phyloP scores from a whole-genome alignment of 129 eudicot species.

The Flaveria bidentis region DNA sequence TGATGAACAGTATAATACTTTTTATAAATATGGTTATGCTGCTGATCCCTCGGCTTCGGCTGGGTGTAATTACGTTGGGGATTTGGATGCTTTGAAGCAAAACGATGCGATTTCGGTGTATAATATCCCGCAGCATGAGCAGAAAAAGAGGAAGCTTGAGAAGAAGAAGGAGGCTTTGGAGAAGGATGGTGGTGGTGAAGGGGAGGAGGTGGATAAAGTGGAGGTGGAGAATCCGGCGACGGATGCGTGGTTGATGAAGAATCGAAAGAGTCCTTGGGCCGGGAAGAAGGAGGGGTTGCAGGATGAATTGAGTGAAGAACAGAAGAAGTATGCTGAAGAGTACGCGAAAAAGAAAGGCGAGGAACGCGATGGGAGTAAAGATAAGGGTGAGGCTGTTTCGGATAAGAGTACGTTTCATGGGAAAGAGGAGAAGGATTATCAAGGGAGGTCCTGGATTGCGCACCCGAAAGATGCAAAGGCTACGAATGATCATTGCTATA shows the following conservation, averaged over 20 bases:
- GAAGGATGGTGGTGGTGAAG: constrained; percentile 41
- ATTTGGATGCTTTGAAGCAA: constrained; percentile 53
- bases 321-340: constrained; percentile 91
- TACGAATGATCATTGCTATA: constrained; percentile 78
- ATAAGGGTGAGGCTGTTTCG: constrained; percentile 51
- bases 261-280: constrained; percentile 87
- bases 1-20: constrained; percentile 90
- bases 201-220: constrained; percentile 14
- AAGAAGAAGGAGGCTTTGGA: constrained; percentile 61
- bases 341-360: constrained; percentile 87
- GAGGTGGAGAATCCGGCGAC: constrained; percentile 75
- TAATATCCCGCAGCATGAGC: constrained; percentile 70
- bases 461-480: constrained; percentile 94
- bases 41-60: constrained; percentile 77
- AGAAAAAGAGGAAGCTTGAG: constrained; percentile 72
- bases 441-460: constrained; percentile 93
- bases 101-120: constrained; percentile 62
- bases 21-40: constrained; percentile 78
- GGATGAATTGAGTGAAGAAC: constrained; percentile 85
- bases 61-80: constrained; percentile 72
- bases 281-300: constrained; percentile 88
- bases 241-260: constrained; percentile 71
- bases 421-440: constrained; percentile 93
- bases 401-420: constrained; percentile 96
- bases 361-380: constrained; percentile 61